Percentiles rank a stretch among this genome's conserved stretches.
Evolutionary conservation across 2,329 filamentous ascomycete species (phyloP).

Genomic region (Aspergillus thermomutatus): DNA sequence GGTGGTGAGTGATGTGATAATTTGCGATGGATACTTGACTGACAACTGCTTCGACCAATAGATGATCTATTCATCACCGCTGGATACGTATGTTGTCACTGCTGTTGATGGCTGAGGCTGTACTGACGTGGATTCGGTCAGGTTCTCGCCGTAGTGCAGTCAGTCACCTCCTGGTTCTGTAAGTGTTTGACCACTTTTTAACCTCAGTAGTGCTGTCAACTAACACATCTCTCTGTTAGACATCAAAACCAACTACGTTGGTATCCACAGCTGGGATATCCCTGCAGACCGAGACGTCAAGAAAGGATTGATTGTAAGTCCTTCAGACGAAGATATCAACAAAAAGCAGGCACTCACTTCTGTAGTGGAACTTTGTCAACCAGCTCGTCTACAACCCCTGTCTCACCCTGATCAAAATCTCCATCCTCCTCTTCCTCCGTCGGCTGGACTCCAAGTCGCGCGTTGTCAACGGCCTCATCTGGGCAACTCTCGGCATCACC

Average conservation of each 20-base stretch:
- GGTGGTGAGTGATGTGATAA: constrained; percentile 20
- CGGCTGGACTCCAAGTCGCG: constrained; percentile 26
- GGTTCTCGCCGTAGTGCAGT: constrained; percentile 19
- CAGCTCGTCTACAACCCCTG: constrained; percentile 30
- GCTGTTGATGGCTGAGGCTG: neutral
- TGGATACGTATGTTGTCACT: constrained; percentile 19
- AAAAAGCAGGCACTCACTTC: too few relatives aligned
- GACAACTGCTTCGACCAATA: constrained; percentile 1
- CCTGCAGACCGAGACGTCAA: constrained; percentile 15
- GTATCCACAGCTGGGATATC: constrained; percentile 22
- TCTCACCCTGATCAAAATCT: constrained; percentile 28
- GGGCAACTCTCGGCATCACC: constrained; percentile 17
- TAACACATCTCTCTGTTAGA: constrained; percentile 7
- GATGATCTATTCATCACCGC: constrained; percentile 23
- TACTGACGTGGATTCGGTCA: constrained; percentile 3
- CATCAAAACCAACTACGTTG: constrained; percentile 25
- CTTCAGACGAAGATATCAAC: too few relatives aligned
- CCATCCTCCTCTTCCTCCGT: constrained; percentile 28
- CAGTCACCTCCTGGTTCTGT: constrained; percentile 25
- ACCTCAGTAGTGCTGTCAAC: too few relatives aligned
- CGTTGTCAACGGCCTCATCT: constrained; percentile 19
- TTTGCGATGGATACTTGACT: too few relatives aligned
- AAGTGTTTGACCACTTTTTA: constrained; percentile 4
- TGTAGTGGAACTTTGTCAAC: constrained; percentile 25
- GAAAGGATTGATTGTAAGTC: constrained; percentile 15